phyloP scores from a whole-genome alignment of 345 rosid species.

The Limnanthes douglasii region DNA sequence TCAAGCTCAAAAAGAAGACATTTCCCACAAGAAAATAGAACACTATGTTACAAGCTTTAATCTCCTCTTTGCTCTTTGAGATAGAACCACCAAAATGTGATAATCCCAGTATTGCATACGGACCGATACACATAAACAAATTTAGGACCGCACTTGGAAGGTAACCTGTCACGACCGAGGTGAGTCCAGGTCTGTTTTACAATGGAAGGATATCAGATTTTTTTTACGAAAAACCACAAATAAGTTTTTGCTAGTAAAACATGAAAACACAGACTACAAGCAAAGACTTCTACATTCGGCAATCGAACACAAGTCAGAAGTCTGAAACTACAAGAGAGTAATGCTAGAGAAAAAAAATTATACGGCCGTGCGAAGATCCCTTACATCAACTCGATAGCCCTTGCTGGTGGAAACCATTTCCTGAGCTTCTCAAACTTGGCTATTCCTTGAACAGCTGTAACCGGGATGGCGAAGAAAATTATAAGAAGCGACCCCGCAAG shows the following conservation, averaged over 20 bases:
- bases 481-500: constrained; percentile 67
- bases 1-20: constrained; percentile 72
- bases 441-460: constrained; percentile 90
- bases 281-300: too few species aligned
- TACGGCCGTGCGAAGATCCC: constrained; percentile 7
- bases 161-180: constrained; percentile 76
- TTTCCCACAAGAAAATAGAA: constrained; percentile 88
- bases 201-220: too few species aligned
- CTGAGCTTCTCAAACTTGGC: constrained; percentile 73
- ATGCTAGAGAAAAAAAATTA: background rate
- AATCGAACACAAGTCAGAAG: too few species aligned
- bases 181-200: constrained; percentile 67
- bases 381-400: constrained; percentile 66
- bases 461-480: constrained; percentile 79
- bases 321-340: background rate
- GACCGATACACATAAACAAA: constrained; percentile 58
- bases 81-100: constrained; percentile 52
- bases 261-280: constrained; percentile 7
- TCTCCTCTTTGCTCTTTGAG: constrained; percentile 75
- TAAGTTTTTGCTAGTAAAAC: background rate
- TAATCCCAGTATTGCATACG: constrained; percentile 69
- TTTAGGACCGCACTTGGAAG: constrained; percentile 88
- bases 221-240: constrained; percentile 6
- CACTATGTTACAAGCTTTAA: constrained; percentile 91
- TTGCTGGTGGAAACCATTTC: constrained; percentile 85